Evolutionary conservation across 1,139 yeast species (phyloP).

Genomic region (Zhuliangozyma parablackwelliae): DNA sequence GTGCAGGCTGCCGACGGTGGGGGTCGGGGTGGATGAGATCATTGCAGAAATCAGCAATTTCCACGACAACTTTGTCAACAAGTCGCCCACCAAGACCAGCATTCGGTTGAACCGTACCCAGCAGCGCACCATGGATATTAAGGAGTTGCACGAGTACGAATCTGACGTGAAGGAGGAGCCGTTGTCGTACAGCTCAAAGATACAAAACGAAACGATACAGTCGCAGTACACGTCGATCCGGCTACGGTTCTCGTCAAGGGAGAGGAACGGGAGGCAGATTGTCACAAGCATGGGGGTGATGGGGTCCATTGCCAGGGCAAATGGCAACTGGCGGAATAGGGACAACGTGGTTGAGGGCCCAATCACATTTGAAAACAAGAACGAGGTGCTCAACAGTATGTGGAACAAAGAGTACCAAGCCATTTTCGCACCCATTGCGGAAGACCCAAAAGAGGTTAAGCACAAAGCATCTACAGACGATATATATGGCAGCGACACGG

Average conservation of each 20-base stretch:
- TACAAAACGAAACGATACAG: slow-evolving; percentile 35
- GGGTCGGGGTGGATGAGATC: slow-evolving; percentile 16
- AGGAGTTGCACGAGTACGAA: slow-evolving; percentile 23
- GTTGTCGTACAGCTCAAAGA: slow-evolving; percentile 20
- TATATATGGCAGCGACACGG: not conserved
- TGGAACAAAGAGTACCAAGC: slow-evolving; percentile 9
- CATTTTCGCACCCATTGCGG: no score
- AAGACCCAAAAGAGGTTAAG: not conserved
- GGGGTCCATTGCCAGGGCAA: slow-evolving; percentile 15
- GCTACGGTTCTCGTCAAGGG: slow-evolving; percentile 26
- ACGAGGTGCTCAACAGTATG: slow-evolving; percentile 7
- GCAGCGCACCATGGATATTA: slow-evolving; percentile 33
- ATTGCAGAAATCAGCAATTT: slow-evolving; percentile 30
- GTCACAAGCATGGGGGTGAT: slow-evolving; percentile 13
- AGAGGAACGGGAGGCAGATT: slow-evolving; percentile 7
- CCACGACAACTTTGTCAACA: slow-evolving; percentile 28
- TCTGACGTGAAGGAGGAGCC: not conserved
- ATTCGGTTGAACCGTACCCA: slow-evolving; percentile 26
- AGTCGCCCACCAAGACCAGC: slow-evolving; percentile 12
- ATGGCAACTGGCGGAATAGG: not conserved
- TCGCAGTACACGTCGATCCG: slow-evolving; percentile 38
- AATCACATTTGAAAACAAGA: slow-evolving; percentile 5
- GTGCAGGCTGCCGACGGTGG: not conserved
- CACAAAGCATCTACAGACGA: slow-evolving; percentile 1
- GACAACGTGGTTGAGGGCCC: no score